phyloP scores from a whole-genome alignment of 139 green algal species.

The Chlamydomonas incerta region DNA sequence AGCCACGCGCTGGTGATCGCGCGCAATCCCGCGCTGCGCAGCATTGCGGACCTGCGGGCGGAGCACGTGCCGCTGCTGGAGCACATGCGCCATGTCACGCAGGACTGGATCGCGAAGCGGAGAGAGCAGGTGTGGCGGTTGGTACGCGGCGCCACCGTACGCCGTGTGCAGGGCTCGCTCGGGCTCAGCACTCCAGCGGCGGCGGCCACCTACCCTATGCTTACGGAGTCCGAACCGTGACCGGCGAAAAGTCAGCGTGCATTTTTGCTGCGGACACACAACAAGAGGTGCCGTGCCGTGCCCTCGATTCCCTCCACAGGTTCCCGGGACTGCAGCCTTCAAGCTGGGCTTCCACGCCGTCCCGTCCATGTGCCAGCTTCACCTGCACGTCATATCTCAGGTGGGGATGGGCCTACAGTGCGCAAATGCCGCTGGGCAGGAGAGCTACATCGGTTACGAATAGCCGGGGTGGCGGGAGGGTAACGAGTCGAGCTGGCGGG shows the following conservation, averaged over 20 bases:
- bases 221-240: no score
- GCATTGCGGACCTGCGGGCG: constrained; percentile 52
- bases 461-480: no score
- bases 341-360: constrained; percentile 83
- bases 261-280: no score
- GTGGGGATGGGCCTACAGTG: neutral
- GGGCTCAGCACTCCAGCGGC: no score
- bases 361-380: constrained; percentile 88
- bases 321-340: constrained; percentile 48
- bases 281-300: no score
- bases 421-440: no score
- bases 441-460: no score
- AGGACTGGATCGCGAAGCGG: neutral
- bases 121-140: constrained; percentile 4
- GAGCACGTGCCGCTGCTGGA: constrained; percentile 69
- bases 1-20: constrained; percentile 77
- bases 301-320: neutral
- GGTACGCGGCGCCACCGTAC: no score
- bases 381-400: constrained; percentile 87
- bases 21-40: constrained; percentile 57
- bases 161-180: no score
- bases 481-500: neutral
- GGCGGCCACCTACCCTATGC: no score
- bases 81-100: constrained; percentile 71
- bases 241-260: no score